These are phyloP conservation scores for Hibiscus trionum DNA, from an alignment of 345 rosid genomes.

Conservation along the genomic window DNA sequence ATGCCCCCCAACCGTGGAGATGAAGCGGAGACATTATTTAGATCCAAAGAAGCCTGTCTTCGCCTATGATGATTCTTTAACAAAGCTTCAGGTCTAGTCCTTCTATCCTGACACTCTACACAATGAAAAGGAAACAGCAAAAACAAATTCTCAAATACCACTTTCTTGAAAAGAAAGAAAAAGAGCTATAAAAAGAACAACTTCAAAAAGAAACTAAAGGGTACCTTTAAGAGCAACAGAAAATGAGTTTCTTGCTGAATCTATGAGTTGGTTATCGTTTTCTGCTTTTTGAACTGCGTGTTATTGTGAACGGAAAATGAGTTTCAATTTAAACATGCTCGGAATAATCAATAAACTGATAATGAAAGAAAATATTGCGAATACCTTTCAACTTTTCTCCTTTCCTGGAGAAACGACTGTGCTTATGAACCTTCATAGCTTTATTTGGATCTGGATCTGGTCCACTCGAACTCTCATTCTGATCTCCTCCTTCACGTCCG, in stretches of 20 bases:
- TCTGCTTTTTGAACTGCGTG: constrained; percentile 49
- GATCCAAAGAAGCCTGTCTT: constrained; percentile 71
- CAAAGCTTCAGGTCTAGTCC: constrained; percentile 63
- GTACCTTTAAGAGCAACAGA: constrained; percentile 82
- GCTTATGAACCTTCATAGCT: constrained; percentile 34
- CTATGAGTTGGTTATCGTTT: constrained; percentile 36
- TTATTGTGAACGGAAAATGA: constrained; percentile 17
- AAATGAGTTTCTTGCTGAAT: constrained; percentile 81
- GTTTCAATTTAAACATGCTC: constrained; percentile 13
- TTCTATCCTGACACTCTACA: constrained; percentile 73
- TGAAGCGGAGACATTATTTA: constrained; percentile 52
- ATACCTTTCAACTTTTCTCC: constrained; percentile 60
- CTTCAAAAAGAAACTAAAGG: not conserved
- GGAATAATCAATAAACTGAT: not conserved
- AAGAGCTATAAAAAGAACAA: not conserved
- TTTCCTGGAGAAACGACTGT: constrained; percentile 43
- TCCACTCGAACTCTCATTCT: constrained; percentile 46
- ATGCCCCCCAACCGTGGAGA: constrained; percentile 53
- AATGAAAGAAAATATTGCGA: constrained; percentile 8
- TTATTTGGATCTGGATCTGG: constrained; percentile 71
- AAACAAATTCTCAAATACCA: not conserved
- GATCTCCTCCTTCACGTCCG: constrained; percentile 46
- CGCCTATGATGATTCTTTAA: constrained; percentile 50
- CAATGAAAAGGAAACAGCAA: not conserved
- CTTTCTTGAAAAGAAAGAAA: not conserved